Base-by-base conservation (phyloP, 257 asterid genomes). In the Solanum chaucha region DNA sequence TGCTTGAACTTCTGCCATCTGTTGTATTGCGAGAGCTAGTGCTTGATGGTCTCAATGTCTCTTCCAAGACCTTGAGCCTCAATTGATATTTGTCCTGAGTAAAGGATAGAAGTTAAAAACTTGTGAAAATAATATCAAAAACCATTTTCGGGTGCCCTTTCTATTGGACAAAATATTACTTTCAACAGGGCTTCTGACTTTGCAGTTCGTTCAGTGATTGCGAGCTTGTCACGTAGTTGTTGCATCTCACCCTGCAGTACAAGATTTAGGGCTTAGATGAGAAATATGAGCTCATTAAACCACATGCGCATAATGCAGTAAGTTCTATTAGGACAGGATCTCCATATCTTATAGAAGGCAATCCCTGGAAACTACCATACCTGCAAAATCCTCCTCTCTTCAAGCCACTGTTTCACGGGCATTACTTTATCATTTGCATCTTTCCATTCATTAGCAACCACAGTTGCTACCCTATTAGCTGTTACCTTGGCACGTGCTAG, bases 361-460 rank as follows among this genome's bases (percentile, higher is more conserved):
- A 81, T 41, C 34, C 65, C 10, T 58, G 65, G 44, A 81, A 30
- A 55, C 10, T n/a, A 82, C 35, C 48, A 36, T 90, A 96, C 99
- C 97, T 95, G 99, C 91, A 95, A 87, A 90, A 93, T 91, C 88
- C 98, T 95, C 92, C 99, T 93, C 88, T 96, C 99, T 87, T 96
- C 99, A 58, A 96, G 94, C 99, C 99, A 96, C 86, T 96, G 99
- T 88, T 95, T 96, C 51, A 96, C 98, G 35, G 99, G 99, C 99
- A 96, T 95, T 89, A 96, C 99, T 92, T 95, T 96, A 91, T 96
- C 99, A 90, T 93, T 96, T 85, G 98, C 93, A 91, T 96, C 99
- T 92, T 96, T 96, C 99, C 99, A 96, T 87, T 96, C 99, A 87
- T 96, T 96, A 86, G 99, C 99, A 67, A 96, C 99, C 87, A 96